Evolutionary conservation across 495 filamentous ascomycete species (phyloP).

Genomic region (Penicillium waksmanii): DNA sequence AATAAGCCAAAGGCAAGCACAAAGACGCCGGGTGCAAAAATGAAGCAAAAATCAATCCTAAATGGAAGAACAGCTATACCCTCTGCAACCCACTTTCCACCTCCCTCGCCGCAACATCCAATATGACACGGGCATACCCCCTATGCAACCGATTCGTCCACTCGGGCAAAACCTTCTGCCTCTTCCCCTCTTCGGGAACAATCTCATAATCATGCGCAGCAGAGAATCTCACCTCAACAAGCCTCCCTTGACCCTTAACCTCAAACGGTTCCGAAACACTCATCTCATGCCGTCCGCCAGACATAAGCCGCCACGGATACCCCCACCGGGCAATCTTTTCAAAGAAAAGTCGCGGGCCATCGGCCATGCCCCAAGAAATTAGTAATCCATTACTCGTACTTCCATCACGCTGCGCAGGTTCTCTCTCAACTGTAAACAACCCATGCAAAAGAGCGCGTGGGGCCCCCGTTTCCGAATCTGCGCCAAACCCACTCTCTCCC

Average conservation of each 20-base stretch:
- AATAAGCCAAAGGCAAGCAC: too few species aligned
- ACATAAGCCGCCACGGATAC: slow-evolving; percentile 43
- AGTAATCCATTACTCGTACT: slow-evolving; percentile 28
- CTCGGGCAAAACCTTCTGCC: slow-evolving; percentile 34
- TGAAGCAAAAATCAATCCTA: too few species aligned
- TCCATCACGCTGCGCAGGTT: slow-evolving; percentile 13
- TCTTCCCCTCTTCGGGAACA: slow-evolving; percentile 24
- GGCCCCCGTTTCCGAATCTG: slow-evolving; percentile 1
- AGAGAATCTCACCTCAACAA: slow-evolving; percentile 39
- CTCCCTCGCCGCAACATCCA: slow-evolving; percentile 30
- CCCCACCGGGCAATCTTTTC: slow-evolving; percentile 36
- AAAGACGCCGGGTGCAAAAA: too few species aligned
- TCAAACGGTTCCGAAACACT: slow-evolving; percentile 36
- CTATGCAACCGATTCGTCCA: slow-evolving; percentile 36
- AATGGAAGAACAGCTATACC: not conserved
- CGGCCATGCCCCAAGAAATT: slow-evolving; percentile 29
- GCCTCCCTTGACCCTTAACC: slow-evolving; percentile 7
- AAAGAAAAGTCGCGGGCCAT: slow-evolving; percentile 31
- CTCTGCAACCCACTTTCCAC: slow-evolving; percentile 6
- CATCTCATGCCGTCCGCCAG: slow-evolving; percentile 38
- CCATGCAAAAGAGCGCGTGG: slow-evolving; percentile 30
- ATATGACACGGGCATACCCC: slow-evolving; percentile 32
- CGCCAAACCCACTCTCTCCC: slow-evolving; percentile 18
- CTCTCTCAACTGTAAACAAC: slow-evolving; percentile 20
- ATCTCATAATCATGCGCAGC: slow-evolving; percentile 40